Percentiles rank a stretch among this genome's conserved stretches.
Conservation (phyloP, 2,329 filamentous ascomycete genomes). For the Diaporthe capsici region DNA sequence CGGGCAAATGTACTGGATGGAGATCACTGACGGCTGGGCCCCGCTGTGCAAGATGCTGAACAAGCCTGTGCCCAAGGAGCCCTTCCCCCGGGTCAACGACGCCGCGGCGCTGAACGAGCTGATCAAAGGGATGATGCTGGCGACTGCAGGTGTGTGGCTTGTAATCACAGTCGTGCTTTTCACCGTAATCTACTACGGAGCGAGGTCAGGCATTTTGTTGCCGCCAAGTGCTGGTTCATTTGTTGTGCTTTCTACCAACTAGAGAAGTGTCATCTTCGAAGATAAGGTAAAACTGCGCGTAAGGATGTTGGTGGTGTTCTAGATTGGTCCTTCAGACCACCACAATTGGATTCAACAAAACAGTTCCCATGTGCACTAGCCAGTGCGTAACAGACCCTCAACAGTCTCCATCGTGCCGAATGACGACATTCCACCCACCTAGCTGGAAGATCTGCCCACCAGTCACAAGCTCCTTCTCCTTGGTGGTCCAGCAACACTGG, state of each 20-base stretch:
- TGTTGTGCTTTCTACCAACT: not conserved
- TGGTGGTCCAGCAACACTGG: not conserved
- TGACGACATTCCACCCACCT: not conserved
- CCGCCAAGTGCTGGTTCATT: slow-evolving; percentile 1
- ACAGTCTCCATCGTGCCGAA: not conserved
- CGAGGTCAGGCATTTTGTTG: not conserved
- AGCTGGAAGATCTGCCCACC: not conserved
- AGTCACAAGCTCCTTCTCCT: fast-evolving
- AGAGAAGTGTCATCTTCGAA: not conserved
- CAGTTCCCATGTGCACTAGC: not conserved
- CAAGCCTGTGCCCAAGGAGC: slow-evolving; percentile 27
- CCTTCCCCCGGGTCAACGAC: slow-evolving; percentile 32
- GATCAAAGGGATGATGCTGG: slow-evolving; percentile 7
- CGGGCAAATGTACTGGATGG: slow-evolving; percentile 21
- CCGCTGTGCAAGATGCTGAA: slow-evolving; percentile 37
- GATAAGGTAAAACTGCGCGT: fast-evolving
- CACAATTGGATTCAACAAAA: not conserved
- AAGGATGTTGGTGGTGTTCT: not conserved
- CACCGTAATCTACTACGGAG: not conserved
- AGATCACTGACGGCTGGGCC: slow-evolving; percentile 37
- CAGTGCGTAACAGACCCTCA: not conserved
- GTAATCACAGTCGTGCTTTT: not conserved
- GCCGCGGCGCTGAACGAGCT: slow-evolving; percentile 8
- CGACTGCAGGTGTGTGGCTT: not conserved
- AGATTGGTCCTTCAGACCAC: not conserved